Conservation (phyloP, 805 yeast species). For the Ogataea saltuana region DNA sequence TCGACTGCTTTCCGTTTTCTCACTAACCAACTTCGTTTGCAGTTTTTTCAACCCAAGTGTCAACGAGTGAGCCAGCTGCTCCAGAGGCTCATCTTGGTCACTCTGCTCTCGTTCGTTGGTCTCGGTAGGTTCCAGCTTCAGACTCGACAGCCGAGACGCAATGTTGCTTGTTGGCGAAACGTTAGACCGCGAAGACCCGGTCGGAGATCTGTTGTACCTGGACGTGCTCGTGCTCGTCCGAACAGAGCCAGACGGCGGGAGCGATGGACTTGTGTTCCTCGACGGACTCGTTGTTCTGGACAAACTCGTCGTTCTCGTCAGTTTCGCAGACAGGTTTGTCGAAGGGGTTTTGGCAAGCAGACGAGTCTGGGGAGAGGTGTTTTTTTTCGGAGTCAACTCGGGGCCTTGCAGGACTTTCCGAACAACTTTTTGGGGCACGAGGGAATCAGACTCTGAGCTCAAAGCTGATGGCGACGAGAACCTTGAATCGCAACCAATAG, state of each 20-base stretch:
- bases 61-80: constrained; percentile 6
- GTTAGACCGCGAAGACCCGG: constrained; percentile 12
- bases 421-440: constrained; percentile 25
- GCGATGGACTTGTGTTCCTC: constrained; percentile 4
- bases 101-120: too few relatives aligned
- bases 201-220: constrained; percentile 12
- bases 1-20: constrained; percentile 1
- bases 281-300: constrained; percentile 6
- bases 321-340: constrained; percentile 9
- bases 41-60: constrained; percentile 11
- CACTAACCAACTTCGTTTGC: constrained; percentile 13
- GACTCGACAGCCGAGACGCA: constrained; percentile 15
- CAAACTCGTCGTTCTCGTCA: constrained; percentile 2
- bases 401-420: constrained; percentile 25
- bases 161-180: constrained; percentile 14
- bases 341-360: constrained; percentile 12
- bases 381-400: constrained; percentile 16
- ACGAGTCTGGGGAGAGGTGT: constrained; percentile 5
- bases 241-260: constrained; percentile 8
- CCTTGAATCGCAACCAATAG: constrained; percentile 3
- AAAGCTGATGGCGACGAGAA: constrained; percentile 18
- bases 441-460: constrained; percentile 1
- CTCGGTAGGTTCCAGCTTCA: too few relatives aligned
- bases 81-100: constrained; percentile 2
- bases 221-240: constrained; percentile 7